Evolutionary conservation across 192 early-diverging fungal genomes (phyloP).

Genomic region (Gigaspora rosea): DNA sequence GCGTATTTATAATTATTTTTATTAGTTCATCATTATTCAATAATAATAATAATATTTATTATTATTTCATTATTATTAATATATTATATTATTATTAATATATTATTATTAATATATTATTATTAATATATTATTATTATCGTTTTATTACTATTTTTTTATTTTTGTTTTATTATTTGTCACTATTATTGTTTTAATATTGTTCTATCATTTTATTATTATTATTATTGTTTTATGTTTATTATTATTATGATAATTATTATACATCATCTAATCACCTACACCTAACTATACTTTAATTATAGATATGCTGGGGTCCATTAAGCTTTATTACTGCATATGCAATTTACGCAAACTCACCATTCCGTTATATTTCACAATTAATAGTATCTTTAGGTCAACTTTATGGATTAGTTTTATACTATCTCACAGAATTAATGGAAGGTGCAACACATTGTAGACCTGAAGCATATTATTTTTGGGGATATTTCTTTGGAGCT

Average conservation of each 20-base stretch:
- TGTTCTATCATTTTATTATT: slow-evolving; percentile 29
- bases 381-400: slow-evolving; percentile 67
- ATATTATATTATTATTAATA: not conserved
- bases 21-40: too few relatives aligned
- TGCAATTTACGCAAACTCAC: slow-evolving; percentile 54
- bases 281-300: too few relatives aligned
- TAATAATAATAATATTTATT: not conserved
- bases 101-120: not conserved
- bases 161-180: too few relatives aligned
- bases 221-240: too few relatives aligned
- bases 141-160: too few relatives aligned
- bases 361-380: slow-evolving; percentile 59
- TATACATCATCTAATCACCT: slow-evolving; percentile 36
- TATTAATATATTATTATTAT: not conserved
- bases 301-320: slow-evolving; percentile 52
- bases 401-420: slow-evolving; percentile 82
- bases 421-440: slow-evolving; percentile 71
- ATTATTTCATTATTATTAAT: not conserved
- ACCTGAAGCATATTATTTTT: slow-evolving; percentile 83
- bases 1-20: slow-evolving; percentile 42
- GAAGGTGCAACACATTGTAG: slow-evolving; percentile 69
- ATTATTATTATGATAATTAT: slow-evolving; percentile 38
- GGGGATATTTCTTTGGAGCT: slow-evolving; percentile 85
- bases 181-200: too few relatives aligned
- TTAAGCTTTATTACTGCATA: slow-evolving; percentile 58